A percentile compares a stretch with the other conserved stretches of the same genome.
phyloP scores from a whole-genome alignment of 2,329 filamentous ascomycete genomes.

The Pseudogymnoascus sp. region DNA sequence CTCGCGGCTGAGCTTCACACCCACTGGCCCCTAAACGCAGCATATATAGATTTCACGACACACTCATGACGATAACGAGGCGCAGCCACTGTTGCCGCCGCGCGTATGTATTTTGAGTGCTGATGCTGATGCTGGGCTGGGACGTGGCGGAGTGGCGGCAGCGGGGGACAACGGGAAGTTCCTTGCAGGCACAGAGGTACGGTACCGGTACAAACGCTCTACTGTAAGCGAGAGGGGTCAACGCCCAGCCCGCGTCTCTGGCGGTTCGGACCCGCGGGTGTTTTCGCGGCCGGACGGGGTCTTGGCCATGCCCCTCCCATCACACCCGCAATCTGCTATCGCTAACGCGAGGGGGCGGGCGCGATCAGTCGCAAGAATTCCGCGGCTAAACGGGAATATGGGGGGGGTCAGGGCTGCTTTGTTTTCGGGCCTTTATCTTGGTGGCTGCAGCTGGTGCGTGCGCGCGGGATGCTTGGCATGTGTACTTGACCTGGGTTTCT shows the following conservation, averaged over 20 bases:
- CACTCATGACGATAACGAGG: not conserved
- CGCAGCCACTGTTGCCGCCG: not conserved
- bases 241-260: not conserved
- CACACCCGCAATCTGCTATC: not conserved
- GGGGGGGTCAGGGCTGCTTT: not conserved
- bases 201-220: not conserved
- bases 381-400: constrained; percentile 2
- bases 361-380: not conserved
- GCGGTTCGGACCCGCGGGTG: constrained; percentile 3
- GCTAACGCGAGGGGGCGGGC: not conserved
- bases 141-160: constrained; percentile 1
- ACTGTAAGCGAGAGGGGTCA: not conserved
- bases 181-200: not conserved
- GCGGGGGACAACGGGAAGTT: not conserved
- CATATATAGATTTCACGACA: not conserved
- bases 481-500: not conserved
- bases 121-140: not conserved
- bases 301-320: not conserved
- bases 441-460: not conserved
- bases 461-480: not conserved
- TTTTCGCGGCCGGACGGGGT: not conserved
- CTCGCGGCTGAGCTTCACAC: not conserved
- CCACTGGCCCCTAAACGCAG: constrained; percentile 6
- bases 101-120: constrained; percentile 1
- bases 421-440: constrained; percentile 4